Percentiles rank a stretch among this genome's conserved stretches.
Evolutionary conservation across 805 yeast species (phyloP).

Genomic region (Metschnikowia bowlesiae): DNA sequence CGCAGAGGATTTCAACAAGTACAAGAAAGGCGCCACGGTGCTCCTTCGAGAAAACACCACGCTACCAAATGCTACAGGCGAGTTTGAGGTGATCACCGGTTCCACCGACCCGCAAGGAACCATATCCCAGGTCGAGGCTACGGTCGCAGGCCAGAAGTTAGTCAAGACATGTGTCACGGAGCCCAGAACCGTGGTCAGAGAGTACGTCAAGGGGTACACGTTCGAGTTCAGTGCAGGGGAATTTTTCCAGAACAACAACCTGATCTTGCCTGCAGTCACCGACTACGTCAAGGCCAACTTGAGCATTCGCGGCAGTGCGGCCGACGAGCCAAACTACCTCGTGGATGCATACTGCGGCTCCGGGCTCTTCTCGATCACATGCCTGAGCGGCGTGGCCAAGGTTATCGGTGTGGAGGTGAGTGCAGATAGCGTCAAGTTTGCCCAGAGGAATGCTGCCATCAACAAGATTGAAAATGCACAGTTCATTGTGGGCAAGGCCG

Average conservation of each 20-base stretch:
- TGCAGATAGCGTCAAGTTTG: slow-evolving; percentile 86
- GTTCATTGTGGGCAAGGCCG: slow-evolving; percentile 91
- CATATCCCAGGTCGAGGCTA: slow-evolving; percentile 22
- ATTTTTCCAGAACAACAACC: slow-evolving; percentile 90
- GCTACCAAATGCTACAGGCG: slow-evolving; percentile 26
- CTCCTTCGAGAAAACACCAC: slow-evolving; percentile 75
- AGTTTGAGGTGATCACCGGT: slow-evolving; percentile 31
- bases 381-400: slow-evolving; percentile 72
- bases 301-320: slow-evolving; percentile 30
- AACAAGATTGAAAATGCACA: slow-evolving; percentile 75
- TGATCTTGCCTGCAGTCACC: slow-evolving; percentile 81
- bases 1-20: slow-evolving; percentile 40
- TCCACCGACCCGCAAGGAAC: slow-evolving; percentile 39
- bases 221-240: slow-evolving; percentile 93
- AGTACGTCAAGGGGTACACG: slow-evolving; percentile 65
- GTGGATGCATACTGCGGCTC: slow-evolving; percentile 97
- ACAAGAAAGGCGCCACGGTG: slow-evolving; percentile 81
- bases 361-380: slow-evolving; percentile 86
- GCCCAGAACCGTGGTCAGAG: slow-evolving; percentile 73
- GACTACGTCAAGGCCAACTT: slow-evolving; percentile 74
- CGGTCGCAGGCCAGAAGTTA: slow-evolving; percentile 26
- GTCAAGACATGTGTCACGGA: slow-evolving; percentile 75
- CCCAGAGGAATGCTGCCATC: slow-evolving; percentile 69
- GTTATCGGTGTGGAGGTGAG: slow-evolving; percentile 94
- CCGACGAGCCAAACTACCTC: slow-evolving; percentile 48